A percentile compares a stretch with the other conserved stretches of the same genome.
These are phyloP conservation scores for Ciborinia camelliae DNA, from an alignment of 2,329 filamentous ascomycete genomes.

Conservation along the genomic window DNA sequence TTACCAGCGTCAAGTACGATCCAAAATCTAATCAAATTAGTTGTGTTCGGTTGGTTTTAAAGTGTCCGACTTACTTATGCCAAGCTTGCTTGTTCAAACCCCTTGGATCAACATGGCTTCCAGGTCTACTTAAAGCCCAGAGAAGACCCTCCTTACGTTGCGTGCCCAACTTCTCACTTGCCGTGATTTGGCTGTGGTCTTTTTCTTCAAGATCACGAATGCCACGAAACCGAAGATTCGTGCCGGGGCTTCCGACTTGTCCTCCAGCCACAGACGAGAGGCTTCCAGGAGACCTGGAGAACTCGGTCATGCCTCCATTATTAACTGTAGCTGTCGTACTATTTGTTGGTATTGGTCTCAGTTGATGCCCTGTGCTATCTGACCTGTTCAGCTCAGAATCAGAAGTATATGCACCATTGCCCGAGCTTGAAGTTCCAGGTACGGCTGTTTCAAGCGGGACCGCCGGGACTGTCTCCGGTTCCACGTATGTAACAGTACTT, in stretches of 20 bases:
- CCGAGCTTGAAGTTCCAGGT: constrained; percentile 34
- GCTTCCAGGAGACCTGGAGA: constrained; percentile 56
- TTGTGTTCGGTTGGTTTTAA: background rate
- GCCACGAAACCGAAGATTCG: constrained; percentile 72
- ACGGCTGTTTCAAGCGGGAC: constrained; percentile 42
- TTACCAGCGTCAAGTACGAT: constrained; percentile 96
- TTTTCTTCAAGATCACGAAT: constrained; percentile 90
- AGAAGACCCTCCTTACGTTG: constrained; percentile 90
- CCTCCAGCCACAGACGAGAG: constrained; percentile 42
- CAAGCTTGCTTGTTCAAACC: constrained; percentile 95
- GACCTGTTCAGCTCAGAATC: constrained; percentile 70
- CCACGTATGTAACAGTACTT: constrained; percentile 69
- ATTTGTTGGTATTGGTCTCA: constrained; percentile 51
- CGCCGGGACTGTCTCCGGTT: constrained; percentile 59
- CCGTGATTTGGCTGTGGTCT: constrained; percentile 53
- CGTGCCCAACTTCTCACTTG: constrained; percentile 56
- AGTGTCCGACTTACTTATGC: constrained; percentile 74
- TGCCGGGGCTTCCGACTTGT: constrained; percentile 48
- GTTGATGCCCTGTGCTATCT: constrained; percentile 60
- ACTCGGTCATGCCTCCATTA: constrained; percentile 30
- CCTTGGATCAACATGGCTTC: constrained; percentile 91
- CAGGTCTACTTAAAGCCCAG: constrained; percentile 90
- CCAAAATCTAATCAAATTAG: constrained; percentile 71
- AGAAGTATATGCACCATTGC: constrained; percentile 46
- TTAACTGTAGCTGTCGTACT: constrained; percentile 37